A percentile compares a stretch with the other conserved stretches of the same genome.
Evolutionary conservation across 1,139 yeast species (phyloP).

Genomic region (Scheffersomyces quercinus): DNA sequence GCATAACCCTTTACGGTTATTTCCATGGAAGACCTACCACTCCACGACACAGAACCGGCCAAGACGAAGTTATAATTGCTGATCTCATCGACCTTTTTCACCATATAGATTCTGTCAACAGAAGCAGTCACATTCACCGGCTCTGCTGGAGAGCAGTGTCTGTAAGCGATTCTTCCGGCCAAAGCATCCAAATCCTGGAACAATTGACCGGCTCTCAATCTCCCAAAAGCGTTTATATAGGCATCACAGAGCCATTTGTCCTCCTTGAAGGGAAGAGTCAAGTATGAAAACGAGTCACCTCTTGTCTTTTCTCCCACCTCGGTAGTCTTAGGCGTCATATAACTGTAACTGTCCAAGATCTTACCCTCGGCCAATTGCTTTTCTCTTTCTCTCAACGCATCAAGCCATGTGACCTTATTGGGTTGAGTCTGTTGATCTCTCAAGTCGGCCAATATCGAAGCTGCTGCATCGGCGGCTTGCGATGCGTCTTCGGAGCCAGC

Average conservation of each 20-base stretch:
- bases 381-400: constrained; percentile 74
- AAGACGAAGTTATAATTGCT: constrained; percentile 72
- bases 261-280: constrained; percentile 78
- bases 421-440: constrained; percentile 37
- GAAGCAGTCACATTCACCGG: constrained; percentile 94
- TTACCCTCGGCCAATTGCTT: constrained; percentile 70
- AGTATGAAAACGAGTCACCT: constrained; percentile 71
- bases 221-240: constrained; percentile 84
- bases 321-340: constrained; percentile 72
- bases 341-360: constrained; percentile 65
- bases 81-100: constrained; percentile 80
- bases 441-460: constrained; percentile 60
- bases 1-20: constrained; percentile 87
- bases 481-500: constrained; percentile 47
- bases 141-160: constrained; percentile 87
- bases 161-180: constrained; percentile 84
- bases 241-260: constrained; percentile 83
- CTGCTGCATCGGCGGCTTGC: constrained; percentile 69
- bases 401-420: constrained; percentile 78
- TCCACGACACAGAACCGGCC: constrained; percentile 90
- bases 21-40: constrained; percentile 94
- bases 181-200: constrained; percentile 90
- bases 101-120: constrained; percentile 87
- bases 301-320: constrained; percentile 73
- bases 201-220: constrained; percentile 86